Conservation (phyloP, 2,329 filamentous ascomycete species). For the Stachybotrys chartarum region DNA sequence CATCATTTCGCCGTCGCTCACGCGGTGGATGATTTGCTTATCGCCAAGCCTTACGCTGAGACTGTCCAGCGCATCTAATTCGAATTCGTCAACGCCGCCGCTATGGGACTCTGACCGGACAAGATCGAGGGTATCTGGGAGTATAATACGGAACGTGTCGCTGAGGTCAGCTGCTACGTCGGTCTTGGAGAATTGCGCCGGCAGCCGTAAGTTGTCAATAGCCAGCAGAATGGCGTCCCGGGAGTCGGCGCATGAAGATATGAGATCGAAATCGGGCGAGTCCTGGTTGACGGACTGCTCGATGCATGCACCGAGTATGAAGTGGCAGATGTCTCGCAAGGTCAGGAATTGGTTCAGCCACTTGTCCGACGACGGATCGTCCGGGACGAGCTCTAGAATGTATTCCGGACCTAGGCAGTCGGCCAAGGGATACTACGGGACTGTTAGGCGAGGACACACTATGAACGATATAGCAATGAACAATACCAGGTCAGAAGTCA, state of each 20-base stretch:
- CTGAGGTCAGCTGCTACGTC: constrained; percentile 28
- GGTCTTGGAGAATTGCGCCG: constrained; percentile 22
- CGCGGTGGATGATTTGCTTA: constrained; percentile 26
- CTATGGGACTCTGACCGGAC: constrained; percentile 1
- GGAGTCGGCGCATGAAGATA: constrained; percentile 22
- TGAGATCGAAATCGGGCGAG: constrained; percentile 23
- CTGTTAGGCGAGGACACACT: neutral
- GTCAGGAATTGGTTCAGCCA: constrained; percentile 32
- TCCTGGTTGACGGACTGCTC: constrained; percentile 28
- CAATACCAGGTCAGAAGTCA: constrained; percentile 28
- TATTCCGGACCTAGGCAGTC: constrained; percentile 25
- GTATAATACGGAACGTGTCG: constrained; percentile 25
- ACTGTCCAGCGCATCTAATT: constrained; percentile 27
- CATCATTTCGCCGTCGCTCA: constrained; percentile 30
- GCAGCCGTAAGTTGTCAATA: constrained; percentile 25
- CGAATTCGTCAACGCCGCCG: constrained; percentile 19
- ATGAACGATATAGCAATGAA: neutral
- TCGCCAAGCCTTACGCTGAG: constrained; percentile 24
- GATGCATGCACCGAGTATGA: constrained; percentile 29
- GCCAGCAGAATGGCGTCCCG: constrained; percentile 28
- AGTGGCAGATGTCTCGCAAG: constrained; percentile 29
- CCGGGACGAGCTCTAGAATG: constrained; percentile 23
- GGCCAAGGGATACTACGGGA: constrained; percentile 8
- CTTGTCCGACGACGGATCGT: constrained; percentile 15
- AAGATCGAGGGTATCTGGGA: constrained; percentile 28